phyloP scores from a whole-genome alignment of 2,329 filamentous ascomycete genomes.

The Calonectria naviculata region DNA sequence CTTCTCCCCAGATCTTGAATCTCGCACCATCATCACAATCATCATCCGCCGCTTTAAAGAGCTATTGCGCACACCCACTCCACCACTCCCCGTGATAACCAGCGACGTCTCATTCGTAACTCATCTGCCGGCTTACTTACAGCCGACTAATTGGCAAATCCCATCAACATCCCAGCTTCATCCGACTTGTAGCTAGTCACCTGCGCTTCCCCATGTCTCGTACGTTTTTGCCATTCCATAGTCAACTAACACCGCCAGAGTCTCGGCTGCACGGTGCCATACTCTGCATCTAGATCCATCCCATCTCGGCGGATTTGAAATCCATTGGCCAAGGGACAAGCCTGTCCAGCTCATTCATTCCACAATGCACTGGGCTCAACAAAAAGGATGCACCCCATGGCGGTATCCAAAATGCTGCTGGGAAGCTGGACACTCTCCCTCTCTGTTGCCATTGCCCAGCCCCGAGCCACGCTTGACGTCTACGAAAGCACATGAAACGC shows the following conservation, averaged over 20 bases:
- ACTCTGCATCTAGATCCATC: conserved; percentile 12
- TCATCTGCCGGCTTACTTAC: background rate
- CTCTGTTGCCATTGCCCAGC: background rate
- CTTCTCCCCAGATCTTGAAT: conserved; percentile 14
- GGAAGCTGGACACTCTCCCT: background rate
- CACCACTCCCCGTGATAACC: background rate
- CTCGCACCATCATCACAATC: conserved; percentile 7
- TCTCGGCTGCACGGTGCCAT: background rate
- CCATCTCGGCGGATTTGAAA: background rate
- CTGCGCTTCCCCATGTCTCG: conserved; percentile 23
- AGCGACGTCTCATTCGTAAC: background rate
- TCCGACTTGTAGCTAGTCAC: background rate
- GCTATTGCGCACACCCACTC: background rate
- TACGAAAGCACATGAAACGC: background rate
- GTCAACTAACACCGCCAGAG: background rate
- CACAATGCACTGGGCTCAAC: conserved; percentile 22
- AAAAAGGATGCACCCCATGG: conserved; percentile 10
- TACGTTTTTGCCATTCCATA: conserved; percentile 30
- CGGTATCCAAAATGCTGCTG: conserved; percentile 16
- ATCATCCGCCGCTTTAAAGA: conserved; percentile 10
- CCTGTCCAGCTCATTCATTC: conserved; percentile 14
- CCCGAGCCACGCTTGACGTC: background rate
- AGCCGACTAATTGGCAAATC: background rate
- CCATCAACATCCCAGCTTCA: background rate
- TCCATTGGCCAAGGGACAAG: conserved; percentile 7